A percentile compares a stretch with the other conserved stretches of the same genome.
Conservation (phyloP, 257 asterid genomes). For the Solanum etuberosum region DNA sequence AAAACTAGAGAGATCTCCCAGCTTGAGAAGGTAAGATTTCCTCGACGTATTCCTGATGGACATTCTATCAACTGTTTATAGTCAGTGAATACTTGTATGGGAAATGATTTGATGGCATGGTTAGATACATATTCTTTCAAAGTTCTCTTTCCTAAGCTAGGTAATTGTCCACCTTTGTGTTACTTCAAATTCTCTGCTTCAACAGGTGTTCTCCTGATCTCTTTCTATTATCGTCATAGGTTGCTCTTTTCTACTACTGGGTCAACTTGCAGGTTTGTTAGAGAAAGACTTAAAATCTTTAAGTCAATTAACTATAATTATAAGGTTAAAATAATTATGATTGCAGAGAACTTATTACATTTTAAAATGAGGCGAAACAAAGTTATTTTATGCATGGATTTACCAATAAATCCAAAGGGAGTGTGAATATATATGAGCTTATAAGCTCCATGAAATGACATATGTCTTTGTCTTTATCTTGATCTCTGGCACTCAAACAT, state of each 20-base stretch:
- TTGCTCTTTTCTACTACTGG: not conserved
- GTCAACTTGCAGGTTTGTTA: not conserved
- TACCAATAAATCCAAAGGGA: not conserved
- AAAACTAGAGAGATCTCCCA: slow-evolving; percentile 58
- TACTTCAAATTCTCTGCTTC: not conserved
- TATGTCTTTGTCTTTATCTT: not conserved
- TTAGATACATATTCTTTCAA: not conserved
- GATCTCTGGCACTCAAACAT: not conserved
- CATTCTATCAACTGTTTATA: not conserved
- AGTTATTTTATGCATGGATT: not conserved
- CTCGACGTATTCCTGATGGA: not conserved
- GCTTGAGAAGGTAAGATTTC: slow-evolving; percentile 55
- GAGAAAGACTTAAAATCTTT: not conserved
- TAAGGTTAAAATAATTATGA: not conserved
- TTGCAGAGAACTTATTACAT: not conserved
- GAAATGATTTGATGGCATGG: not conserved
- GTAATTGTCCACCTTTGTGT: not conserved
- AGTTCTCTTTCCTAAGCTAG: not conserved
- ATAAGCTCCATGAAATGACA: not conserved
- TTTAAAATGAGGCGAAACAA: not conserved
- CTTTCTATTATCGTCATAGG: not conserved
- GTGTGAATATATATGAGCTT: not conserved
- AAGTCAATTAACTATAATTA: not conserved
- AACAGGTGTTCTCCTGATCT: not conserved
- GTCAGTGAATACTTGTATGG: not conserved